These are phyloP conservation scores for Aspergillus pseudonomiae DNA, from an alignment of 2,329 filamentous ascomycete genomes.

Conservation along the genomic window DNA sequence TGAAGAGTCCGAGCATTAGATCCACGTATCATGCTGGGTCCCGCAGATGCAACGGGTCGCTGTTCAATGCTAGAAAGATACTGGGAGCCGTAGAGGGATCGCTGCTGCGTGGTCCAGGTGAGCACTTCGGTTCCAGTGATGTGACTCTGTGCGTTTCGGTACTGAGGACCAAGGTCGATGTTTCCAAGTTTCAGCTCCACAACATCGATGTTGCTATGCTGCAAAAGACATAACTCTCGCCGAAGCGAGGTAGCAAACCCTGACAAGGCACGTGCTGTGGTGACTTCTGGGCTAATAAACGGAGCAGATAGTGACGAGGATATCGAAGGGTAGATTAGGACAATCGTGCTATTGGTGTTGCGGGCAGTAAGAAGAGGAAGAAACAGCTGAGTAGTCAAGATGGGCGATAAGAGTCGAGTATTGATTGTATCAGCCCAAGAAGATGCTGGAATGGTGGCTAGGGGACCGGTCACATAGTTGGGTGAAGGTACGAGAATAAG, in stretches of 20 bases:
- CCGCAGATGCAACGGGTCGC: constrained; percentile 41
- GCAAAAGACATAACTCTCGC: constrained; percentile 74
- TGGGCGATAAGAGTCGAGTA: constrained; percentile 85
- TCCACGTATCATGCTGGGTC: constrained; percentile 55
- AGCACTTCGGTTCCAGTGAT: constrained; percentile 56
- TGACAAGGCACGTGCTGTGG: constrained; percentile 81
- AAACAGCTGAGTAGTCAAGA: constrained; percentile 86
- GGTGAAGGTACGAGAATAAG: constrained; percentile 80
- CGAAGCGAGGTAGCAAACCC: constrained; percentile 81
- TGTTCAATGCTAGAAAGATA: constrained; percentile 49
- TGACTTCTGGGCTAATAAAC: constrained; percentile 73
- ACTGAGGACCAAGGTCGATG: constrained; percentile 76
- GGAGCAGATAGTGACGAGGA: constrained; percentile 48
- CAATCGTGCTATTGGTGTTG: constrained; percentile 52
- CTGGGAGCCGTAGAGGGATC: constrained; percentile 52
- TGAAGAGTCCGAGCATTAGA: constrained; percentile 79
- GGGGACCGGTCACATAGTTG: constrained; percentile 78
- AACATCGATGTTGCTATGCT: constrained; percentile 65
- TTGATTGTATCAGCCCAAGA: constrained; percentile 90
- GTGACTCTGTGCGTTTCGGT: constrained; percentile 47
- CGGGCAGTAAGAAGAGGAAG: constrained; percentile 73
- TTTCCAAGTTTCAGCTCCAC: constrained; percentile 89
- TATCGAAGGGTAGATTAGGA: constrained; percentile 49
- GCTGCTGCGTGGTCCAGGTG: constrained; percentile 61
- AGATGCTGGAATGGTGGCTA: constrained; percentile 81